Conservation (phyloP, 164 flowering plant species). For the Dillenia suffruticosa region DNA sequence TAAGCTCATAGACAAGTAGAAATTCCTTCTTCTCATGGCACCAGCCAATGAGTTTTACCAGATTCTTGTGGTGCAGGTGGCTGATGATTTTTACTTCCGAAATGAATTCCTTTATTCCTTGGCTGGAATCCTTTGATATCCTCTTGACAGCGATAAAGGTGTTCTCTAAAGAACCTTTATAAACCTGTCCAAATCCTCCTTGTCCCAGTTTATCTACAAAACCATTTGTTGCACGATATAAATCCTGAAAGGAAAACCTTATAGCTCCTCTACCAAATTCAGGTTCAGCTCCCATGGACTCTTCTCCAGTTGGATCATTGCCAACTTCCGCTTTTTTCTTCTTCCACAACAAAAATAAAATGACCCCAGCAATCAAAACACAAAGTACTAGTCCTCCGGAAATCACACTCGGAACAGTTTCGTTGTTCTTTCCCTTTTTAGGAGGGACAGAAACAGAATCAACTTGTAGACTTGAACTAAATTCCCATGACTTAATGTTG, state of each 20-base stretch:
- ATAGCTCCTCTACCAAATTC: conserved; percentile 24
- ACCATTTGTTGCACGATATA: conserved; percentile 25
- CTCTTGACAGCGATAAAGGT: conserved; percentile 27
- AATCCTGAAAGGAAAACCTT: conserved; percentile 19
- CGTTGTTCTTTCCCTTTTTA: too few species aligned
- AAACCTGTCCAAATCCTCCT: conserved; percentile 38
- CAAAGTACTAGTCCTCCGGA: not conserved
- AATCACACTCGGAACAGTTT: too few species aligned
- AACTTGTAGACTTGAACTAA: too few species aligned
- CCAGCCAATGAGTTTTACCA: conserved; percentile 34
- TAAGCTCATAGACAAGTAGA: conserved; percentile 32
- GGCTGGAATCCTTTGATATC: conserved; percentile 22
- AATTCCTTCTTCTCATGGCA: conserved; percentile 25
- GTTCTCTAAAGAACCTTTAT: conserved; percentile 19
- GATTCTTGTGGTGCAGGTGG: conserved; percentile 23
- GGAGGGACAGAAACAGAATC: too few species aligned
- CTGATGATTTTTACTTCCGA: conserved; percentile 34
- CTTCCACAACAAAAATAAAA: conserved; percentile 5
- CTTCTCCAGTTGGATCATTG: not conserved
- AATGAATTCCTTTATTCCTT: conserved; percentile 32
- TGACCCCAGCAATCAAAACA: not conserved
- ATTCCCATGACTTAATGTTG: too few species aligned
- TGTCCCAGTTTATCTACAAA: conserved; percentile 30
- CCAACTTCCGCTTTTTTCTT: not conserved
- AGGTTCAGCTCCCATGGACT: conserved; percentile 12